Evolutionary conservation across 2,329 filamentous ascomycete species (phyloP).

Genomic region (Epichloe typhina): DNA sequence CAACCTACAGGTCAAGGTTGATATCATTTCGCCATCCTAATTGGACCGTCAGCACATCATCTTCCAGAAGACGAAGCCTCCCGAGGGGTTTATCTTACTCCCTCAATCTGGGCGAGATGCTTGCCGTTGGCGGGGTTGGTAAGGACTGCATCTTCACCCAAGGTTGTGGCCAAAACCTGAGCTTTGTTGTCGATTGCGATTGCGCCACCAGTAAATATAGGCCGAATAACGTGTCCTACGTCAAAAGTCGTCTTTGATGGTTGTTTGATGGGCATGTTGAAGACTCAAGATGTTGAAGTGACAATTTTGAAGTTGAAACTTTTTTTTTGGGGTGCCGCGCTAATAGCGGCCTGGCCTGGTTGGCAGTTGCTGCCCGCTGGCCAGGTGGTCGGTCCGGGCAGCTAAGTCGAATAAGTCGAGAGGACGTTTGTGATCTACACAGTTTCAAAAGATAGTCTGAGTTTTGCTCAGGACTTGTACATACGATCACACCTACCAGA

Average conservation of each 20-base stretch:
- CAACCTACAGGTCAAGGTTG: conserved; percentile 50
- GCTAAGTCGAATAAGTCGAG: too few species aligned
- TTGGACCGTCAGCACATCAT: background rate
- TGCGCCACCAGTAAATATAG: conserved; percentile 86
- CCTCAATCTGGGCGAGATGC: conserved; percentile 76
- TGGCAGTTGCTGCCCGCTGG: background rate
- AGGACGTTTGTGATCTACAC: too few species aligned
- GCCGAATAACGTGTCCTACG: conserved; percentile 67
- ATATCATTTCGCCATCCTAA: conserved; percentile 68
- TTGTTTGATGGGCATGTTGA: conserved; percentile 43
- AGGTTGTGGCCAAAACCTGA: conserved; percentile 68
- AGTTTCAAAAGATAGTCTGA: too few species aligned
- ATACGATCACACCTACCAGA: too few species aligned
- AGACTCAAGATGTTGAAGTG: background rate
- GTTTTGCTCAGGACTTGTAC: accelerated
- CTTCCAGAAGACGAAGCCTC: background rate
- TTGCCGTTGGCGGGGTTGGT: conserved; percentile 74
- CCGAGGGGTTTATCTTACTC: conserved; percentile 37
- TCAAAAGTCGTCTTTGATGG: conserved; percentile 81
- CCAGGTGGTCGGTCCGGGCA: background rate
- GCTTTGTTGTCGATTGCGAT: conserved; percentile 73
- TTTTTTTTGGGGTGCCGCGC: conserved; percentile 5
- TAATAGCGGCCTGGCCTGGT: background rate
- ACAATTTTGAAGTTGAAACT: background rate
- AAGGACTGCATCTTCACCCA: conserved; percentile 85